A percentile compares a stretch with the other conserved stretches of the same genome.
phyloP scores from a whole-genome alignment of 2,329 filamentous ascomycete species.

The Aspergillus awamori region DNA sequence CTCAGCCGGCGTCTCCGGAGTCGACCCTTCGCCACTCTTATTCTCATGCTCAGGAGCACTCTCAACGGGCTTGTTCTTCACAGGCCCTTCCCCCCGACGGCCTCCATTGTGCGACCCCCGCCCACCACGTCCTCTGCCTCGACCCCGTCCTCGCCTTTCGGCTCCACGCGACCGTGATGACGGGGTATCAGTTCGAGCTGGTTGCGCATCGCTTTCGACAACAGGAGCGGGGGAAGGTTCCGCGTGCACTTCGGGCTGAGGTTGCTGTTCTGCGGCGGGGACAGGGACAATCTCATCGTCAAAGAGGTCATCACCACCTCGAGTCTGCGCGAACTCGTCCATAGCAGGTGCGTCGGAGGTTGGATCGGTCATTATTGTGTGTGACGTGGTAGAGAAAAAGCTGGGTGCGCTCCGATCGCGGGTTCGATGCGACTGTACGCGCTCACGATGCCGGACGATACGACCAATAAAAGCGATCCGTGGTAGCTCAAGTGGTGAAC shows the following conservation, averaged over 20 bases:
- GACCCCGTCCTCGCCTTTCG: conserved; percentile 36
- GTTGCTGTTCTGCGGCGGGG: conserved; percentile 34
- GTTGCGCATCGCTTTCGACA: conserved; percentile 18
- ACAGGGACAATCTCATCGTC: conserved; percentile 55
- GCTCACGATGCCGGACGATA: conserved; percentile 24
- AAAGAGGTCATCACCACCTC: conserved; percentile 54
- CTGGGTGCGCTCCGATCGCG: conserved; percentile 9
- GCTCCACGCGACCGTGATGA: conserved; percentile 33
- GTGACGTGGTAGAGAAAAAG: background rate
- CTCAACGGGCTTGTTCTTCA: conserved; percentile 22
- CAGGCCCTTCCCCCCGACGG: conserved; percentile 22
- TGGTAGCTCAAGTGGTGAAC: conserved; percentile 19
- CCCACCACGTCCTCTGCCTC: conserved; percentile 31
- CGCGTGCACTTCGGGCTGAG: conserved; percentile 11
- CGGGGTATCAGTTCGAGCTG: conserved; percentile 25
- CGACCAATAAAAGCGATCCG: conserved; percentile 27
- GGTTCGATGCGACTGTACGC: conserved; percentile 18
- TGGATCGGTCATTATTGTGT: conserved; percentile 16
- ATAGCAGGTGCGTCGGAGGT: conserved; percentile 27
- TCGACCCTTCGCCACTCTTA: conserved; percentile 19
- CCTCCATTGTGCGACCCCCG: conserved; percentile 24
- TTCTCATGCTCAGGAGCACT: conserved; percentile 17
- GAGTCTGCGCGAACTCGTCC: conserved; percentile 55
- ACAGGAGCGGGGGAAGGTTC: conserved; percentile 19
- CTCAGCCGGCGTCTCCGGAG: conserved; percentile 5